These are phyloP conservation scores for Aspergillus campestris DNA, from an alignment of 495 filamentous ascomycete genomes.

Conservation along the genomic window DNA sequence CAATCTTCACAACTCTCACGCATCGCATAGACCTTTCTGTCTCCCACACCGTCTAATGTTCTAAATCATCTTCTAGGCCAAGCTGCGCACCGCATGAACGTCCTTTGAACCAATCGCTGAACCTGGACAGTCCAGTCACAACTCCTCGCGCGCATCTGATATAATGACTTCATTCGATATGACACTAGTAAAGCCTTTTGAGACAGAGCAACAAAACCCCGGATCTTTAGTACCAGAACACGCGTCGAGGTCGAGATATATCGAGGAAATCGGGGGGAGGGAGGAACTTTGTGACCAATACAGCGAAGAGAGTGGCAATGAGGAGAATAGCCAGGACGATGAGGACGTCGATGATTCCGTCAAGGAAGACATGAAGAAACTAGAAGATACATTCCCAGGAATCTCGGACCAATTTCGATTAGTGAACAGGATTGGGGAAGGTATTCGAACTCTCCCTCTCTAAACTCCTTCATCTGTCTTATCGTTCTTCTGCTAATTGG, in stretches of 20 bases:
- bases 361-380: conserved; percentile 74
- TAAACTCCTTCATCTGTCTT: neutral
- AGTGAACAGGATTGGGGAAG: conserved; percentile 96
- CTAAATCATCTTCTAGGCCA: no score
- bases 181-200: conserved; percentile 4
- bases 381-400: conserved; percentile 74
- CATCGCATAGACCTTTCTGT: no score
- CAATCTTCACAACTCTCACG: no score
- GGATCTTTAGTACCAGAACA: conserved; percentile 9
- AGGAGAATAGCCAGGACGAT: conserved; percentile 42
- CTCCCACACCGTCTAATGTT: no score
- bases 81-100: no score
- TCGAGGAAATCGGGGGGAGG: conserved; percentile 24
- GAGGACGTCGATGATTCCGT: conserved; percentile 64
- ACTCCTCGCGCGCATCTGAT: no score
- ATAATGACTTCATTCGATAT: no score
- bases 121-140: no score
- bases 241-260: conserved; percentile 13
- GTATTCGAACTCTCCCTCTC: conserved; percentile 30
- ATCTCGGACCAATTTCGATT: conserved; percentile 77
- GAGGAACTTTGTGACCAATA: conserved; percentile 8
- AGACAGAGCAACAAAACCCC: conserved; percentile 9
- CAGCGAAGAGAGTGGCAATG: conserved; percentile 20
- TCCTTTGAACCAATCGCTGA: no score
- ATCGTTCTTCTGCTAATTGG: neutral